These are phyloP conservation scores for Cardamine occulta DNA, from an alignment of 345 rosid genomes.

Conservation along the genomic window DNA sequence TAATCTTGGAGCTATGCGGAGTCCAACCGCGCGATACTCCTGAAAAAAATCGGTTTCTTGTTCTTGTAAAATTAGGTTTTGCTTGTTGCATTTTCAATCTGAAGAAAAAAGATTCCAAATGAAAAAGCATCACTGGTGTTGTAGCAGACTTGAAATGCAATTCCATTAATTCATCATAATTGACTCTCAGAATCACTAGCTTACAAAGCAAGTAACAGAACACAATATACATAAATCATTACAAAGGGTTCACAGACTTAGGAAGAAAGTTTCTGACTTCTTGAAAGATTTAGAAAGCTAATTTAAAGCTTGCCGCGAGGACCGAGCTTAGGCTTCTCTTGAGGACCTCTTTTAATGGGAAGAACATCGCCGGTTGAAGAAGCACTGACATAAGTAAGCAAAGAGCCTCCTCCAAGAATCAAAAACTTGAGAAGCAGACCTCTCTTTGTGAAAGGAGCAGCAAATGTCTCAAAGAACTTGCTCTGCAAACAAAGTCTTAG, in stretches of 20 bases:
- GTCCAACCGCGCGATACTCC: conserved; percentile 64
- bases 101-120: conserved; percentile 9
- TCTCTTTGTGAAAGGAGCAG: conserved; percentile 95
- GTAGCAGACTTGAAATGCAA: conserved; percentile 36
- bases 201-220: conserved; percentile 25
- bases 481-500: conserved; percentile 56
- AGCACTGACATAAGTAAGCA: conserved; percentile 71
- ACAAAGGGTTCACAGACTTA: conserved; percentile 20
- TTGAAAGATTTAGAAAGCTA: conserved; percentile 14
- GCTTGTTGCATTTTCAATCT: conserved; percentile 22
- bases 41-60: conserved; percentile 1
- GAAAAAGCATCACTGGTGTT: conserved; percentile 23
- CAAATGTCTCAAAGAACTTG: conserved; percentile 95
- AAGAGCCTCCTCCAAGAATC: conserved; percentile 83
- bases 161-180: conserved; percentile 25
- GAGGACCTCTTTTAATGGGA: conserved; percentile 94
- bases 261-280: conserved; percentile 24
- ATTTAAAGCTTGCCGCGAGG: conserved; percentile 89
- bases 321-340: conserved; percentile 85
- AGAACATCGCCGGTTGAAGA: conserved; percentile 71
- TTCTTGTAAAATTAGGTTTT: conserved; percentile 36
- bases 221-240: conserved; percentile 32
- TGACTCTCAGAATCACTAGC: conserved; percentile 22
- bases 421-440: conserved; percentile 91
- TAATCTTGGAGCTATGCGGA: conserved; percentile 58